A percentile compares a stretch with the other conserved stretches of the same genome.
These are phyloP conservation scores for Cyberlindnera maritima DNA, from an alignment of 805 yeast genomes.

Conservation along the genomic window DNA sequence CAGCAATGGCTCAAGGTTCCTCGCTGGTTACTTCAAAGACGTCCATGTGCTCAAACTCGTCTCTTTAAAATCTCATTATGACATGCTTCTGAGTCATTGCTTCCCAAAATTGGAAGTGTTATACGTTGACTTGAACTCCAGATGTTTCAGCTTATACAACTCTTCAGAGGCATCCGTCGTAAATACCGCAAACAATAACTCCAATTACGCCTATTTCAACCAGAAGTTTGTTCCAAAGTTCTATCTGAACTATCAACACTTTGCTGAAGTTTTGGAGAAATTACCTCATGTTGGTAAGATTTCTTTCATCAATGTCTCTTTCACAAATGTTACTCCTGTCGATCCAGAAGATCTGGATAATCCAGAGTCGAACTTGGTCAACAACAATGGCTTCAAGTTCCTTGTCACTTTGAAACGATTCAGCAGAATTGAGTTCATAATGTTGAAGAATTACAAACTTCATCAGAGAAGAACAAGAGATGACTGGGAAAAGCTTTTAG, in stretches of 20 bases:
- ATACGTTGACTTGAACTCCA: constrained; percentile 48
- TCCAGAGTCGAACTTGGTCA: constrained; percentile 31
- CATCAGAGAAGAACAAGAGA: constrained; percentile 36
- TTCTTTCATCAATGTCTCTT: constrained; percentile 24
- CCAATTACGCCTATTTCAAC: constrained; percentile 28
- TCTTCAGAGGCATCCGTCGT: constrained; percentile 17
- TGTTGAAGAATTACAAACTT: constrained; percentile 35
- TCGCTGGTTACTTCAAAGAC: constrained; percentile 39
- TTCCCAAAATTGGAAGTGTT: constrained; percentile 39
- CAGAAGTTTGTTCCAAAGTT: constrained; percentile 30
- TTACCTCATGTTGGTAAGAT: constrained; percentile 20
- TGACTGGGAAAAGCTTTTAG: constrained; percentile 37
- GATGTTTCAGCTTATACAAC: constrained; percentile 34
- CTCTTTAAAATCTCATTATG: constrained; percentile 40
- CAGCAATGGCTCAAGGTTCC: constrained; percentile 34
- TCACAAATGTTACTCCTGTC: constrained; percentile 26
- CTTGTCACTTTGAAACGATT: constrained; percentile 31
- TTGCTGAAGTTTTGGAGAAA: constrained; percentile 19
- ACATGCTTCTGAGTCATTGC: constrained; percentile 47
- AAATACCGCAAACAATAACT: constrained; percentile 23
- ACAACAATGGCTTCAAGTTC: constrained; percentile 35
- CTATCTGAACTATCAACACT: constrained; percentile 23
- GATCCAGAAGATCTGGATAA: constrained; percentile 27
- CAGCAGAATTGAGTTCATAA: constrained; percentile 33
- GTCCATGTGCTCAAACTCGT: constrained; percentile 38